Conservation (phyloP, 2,329 filamentous ascomycete genomes). For the Penicillium sp. region DNA sequence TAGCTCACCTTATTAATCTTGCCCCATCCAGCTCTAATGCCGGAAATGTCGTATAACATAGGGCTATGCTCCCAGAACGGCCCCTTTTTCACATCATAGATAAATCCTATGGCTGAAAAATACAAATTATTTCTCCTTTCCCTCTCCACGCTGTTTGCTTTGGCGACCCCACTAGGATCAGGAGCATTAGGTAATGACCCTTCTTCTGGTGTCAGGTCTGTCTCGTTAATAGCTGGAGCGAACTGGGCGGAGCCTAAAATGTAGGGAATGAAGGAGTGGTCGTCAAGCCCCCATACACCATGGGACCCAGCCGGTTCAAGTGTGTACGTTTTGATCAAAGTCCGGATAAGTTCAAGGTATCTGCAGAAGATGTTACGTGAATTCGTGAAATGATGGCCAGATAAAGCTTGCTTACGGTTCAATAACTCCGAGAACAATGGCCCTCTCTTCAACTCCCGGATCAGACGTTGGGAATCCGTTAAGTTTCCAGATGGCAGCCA, state of each 20-base stretch:
- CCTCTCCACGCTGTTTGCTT: conserved; percentile 62
- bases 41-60: conserved; percentile 90
- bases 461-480: conserved; percentile 67
- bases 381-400: not conserved
- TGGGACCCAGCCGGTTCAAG: conserved; percentile 95
- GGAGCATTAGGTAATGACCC: conserved; percentile 74
- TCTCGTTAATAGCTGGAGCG: conserved; percentile 68
- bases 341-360: conserved; percentile 77
- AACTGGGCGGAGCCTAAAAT: conserved; percentile 93
- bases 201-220: conserved; percentile 69
- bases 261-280: conserved; percentile 92
- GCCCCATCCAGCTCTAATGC: conserved; percentile 89
- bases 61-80: conserved; percentile 98
- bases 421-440: conserved; percentile 77
- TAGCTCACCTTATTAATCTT: conserved; percentile 82
- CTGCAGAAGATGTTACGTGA: conserved; percentile 42
- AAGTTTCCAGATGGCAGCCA: conserved; percentile 89
- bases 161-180: conserved; percentile 68
- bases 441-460: conserved; percentile 65
- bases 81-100: conserved; percentile 93
- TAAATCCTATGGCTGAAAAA: conserved; percentile 93
- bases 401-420: conserved; percentile 65
- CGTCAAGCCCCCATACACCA: conserved; percentile 97
- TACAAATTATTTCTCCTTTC: conserved; percentile 77
- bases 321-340: conserved; percentile 84